Evolutionary conservation across 1,139 yeast genomes (phyloP).

Genomic region (Kurtzmaniella quercitrusa): DNA sequence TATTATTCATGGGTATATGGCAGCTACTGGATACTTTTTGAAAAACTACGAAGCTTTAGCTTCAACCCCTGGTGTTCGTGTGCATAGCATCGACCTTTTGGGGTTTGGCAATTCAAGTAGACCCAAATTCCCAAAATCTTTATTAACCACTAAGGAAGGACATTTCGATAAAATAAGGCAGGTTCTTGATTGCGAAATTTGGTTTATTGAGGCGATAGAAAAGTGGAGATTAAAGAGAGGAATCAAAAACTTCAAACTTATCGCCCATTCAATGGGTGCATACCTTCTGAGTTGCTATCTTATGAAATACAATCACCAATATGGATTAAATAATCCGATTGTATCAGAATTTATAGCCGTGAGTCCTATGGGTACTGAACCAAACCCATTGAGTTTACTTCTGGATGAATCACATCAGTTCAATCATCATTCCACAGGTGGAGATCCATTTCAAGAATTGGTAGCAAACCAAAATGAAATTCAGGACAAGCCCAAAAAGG

Average conservation of each 20-base stretch:
- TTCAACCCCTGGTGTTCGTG: slow-evolving; percentile 26
- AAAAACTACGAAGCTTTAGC: slow-evolving; percentile 34
- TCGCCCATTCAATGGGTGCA: slow-evolving; percentile 46
- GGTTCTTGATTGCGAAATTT: slow-evolving; percentile 31
- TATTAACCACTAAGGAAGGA: slow-evolving; percentile 21
- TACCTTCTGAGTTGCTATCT: slow-evolving; percentile 38
- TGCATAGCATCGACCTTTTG: slow-evolving; percentile 38
- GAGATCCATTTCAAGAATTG: slow-evolving; percentile 27
- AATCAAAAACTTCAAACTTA: slow-evolving; percentile 25
- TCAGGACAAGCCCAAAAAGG: not conserved
- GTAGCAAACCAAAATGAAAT: slow-evolving; percentile 13
- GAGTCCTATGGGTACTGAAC: slow-evolving; percentile 48
- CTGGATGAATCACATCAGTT: slow-evolving; percentile 27
- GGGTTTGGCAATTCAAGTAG: slow-evolving; percentile 46
- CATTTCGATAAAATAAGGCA: slow-evolving; percentile 26
- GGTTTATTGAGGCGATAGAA: slow-evolving; percentile 42
- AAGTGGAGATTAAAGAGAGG: slow-evolving; percentile 29
- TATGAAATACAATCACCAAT: slow-evolving; percentile 32
- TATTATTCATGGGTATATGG: slow-evolving; percentile 45
- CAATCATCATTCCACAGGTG: slow-evolving; percentile 29
- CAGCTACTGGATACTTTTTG: slow-evolving; percentile 41
- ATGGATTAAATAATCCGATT: slow-evolving; percentile 10
- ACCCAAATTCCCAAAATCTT: slow-evolving; percentile 31
- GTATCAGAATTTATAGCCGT: slow-evolving; percentile 32
- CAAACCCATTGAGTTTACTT: slow-evolving; percentile 32